Evolutionary conservation across 805 yeast species (phyloP), one percentile per base, ranked within the genome.

Genomic region (Kodamaea leandrae): DNA sequence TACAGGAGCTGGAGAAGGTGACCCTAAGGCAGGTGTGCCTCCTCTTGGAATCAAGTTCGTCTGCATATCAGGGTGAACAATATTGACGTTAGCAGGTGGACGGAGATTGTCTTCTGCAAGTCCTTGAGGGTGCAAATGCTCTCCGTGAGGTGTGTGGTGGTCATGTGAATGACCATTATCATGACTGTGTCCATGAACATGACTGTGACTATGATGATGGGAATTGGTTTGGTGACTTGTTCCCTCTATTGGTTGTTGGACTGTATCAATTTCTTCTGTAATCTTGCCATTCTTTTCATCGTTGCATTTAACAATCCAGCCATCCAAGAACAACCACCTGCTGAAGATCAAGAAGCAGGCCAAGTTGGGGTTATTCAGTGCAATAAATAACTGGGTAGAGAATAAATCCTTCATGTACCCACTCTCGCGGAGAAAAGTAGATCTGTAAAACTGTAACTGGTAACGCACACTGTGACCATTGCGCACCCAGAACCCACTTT

Each of bases 401-500:
- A 76, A 85, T 15, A 91, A 57, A 52, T 93, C 98, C 50, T 95
- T 74, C 51, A 80, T 70, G 55, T 74, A 90, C 0, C 96, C 95
- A 45, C 79, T 78, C 48, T 90, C 97, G 41, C 97, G 70, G 37
- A 90, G 71, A 3, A 88, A 85, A 9, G 89, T 76, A 44, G 78
- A 82, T 28, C 84, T 76, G 58, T 91, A 91, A 42, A 89, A 80
- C 50, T 81, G 83, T 48, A 85, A 72, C 55, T 91, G 98, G 18
- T 82, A 80, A 29, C 84, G 72, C 4, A 88, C 80, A 29, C 90
- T 83, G 44, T 78, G 75, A 0, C 99, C 99, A 61, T 91, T 91
- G 53, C 98, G 76, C 0, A 91, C 96, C 98, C 98, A 91, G 42
- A 84, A 76, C 0, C 96, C 96, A 0, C 85, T 80, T 45, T 86